Evolutionary conservation across 306 rosid genomes (phyloP).

Genomic region (Adenanthera pavonina): DNA sequence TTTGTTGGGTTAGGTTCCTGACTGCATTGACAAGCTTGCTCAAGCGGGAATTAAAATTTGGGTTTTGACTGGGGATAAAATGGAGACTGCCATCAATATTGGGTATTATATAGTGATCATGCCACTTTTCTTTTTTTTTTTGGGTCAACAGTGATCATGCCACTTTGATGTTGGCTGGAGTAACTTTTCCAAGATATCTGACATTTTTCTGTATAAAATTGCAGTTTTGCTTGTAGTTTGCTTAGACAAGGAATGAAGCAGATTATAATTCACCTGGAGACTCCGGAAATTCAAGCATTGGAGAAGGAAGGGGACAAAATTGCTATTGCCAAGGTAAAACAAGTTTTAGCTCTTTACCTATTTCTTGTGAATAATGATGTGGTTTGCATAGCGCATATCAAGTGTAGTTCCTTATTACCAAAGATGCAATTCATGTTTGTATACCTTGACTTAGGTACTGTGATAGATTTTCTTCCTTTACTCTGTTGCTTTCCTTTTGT

Average conservation of each 20-base stretch:
- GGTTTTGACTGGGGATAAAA: slow-evolving; percentile 30
- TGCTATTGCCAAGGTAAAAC: slow-evolving; percentile 23
- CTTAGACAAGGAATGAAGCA: slow-evolving; percentile 32
- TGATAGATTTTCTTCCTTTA: neutral
- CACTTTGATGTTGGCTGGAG: neutral
- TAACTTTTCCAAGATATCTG: neutral
- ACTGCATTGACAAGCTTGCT: slow-evolving; percentile 25
- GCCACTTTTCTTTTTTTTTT: too few relatives aligned
- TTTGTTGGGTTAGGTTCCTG: slow-evolving; percentile 1
- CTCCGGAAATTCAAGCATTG: slow-evolving; percentile 21
- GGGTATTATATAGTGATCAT: slow-evolving; percentile 11
- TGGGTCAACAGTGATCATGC: slow-evolving; percentile 1
- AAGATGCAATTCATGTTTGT: neutral
- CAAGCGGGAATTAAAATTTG: slow-evolving; percentile 30
- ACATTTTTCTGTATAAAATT: slow-evolving; percentile 2
- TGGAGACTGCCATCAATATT: slow-evolving; percentile 32
- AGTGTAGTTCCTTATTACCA: neutral
- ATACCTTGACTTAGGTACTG: neutral
- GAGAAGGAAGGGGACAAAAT: slow-evolving; percentile 15
- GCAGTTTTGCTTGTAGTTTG: slow-evolving; percentile 25
- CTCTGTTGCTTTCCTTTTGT: neutral
- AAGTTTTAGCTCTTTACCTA: neutral
- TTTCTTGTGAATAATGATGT: neutral
- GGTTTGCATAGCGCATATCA: neutral
- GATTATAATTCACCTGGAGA: slow-evolving; percentile 19